Evolutionary conservation across 2,329 filamentous ascomycete genomes (phyloP), one percentile per base, ranked within the genome.

Genomic region (Exophiala calicioides): DNA sequence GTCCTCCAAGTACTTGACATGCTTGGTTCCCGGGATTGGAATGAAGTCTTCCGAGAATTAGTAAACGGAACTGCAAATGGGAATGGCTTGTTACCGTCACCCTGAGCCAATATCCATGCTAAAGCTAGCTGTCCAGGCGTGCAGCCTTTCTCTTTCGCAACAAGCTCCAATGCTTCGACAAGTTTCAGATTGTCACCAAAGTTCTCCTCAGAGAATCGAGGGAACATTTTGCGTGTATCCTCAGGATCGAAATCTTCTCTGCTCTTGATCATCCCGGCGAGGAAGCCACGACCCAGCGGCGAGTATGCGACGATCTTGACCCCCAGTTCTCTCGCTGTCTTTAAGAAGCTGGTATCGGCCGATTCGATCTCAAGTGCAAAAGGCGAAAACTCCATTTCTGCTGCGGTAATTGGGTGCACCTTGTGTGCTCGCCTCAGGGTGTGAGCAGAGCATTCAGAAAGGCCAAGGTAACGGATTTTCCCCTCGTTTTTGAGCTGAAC

Each of bases 51-150:
- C 27, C 18, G 10, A 33, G 34, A 43, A 15, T 31, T 2, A 27
- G 16, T 15, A 12, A n/a, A 7, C 9, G 18, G 7, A 6, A 24
- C 13, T 5, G 23, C 8, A 18, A 32, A 10, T 18, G 34, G 9
- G 12, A 24, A 5, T 13, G 9, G 5, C 15, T 32, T 20, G 26
- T 46, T 23, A 47, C 27, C 48, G 2, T 76, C 70, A 0, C 78
- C 78, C 58, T 85, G 81, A 7, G 74, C 74, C 53, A 82, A 58
- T 27, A 85, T 55, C 82, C 82, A 86, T 0, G 82, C 81, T 24
- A 86, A 66, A 1, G 78, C 76, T 44, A 86, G 59, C 60, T 87
- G 76, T 2, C 71, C 71, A 0, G 78, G 56, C 1, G 80, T 81
- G 20, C 69, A 70, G 2, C 68, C 71, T 65, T 84, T 84, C 58